phyloP scores from a whole-genome alignment of 345 rosid genomes.

The Ceriops tagal region DNA sequence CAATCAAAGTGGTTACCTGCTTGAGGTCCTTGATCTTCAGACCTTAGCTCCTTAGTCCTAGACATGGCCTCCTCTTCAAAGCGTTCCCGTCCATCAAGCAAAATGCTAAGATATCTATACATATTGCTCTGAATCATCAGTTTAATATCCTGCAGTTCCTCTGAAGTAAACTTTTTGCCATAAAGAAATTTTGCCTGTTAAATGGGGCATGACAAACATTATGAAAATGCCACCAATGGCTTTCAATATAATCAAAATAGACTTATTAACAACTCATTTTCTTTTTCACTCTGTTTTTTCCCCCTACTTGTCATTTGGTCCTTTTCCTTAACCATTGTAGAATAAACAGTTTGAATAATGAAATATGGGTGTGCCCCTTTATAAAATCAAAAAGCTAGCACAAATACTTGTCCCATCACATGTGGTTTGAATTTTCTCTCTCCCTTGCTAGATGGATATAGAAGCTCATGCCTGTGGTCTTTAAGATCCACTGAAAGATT shows the following conservation, averaged over 20 bases:
- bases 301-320: too few species aligned
- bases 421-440: too few species aligned
- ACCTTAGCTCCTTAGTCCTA: slow-evolving; percentile 36
- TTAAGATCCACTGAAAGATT: too few species aligned
- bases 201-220: slow-evolving; percentile 15
- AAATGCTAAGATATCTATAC: slow-evolving; percentile 89
- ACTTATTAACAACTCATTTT: too few species aligned
- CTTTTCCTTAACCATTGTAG: too few species aligned
- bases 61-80: slow-evolving; percentile 88
- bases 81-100: slow-evolving; percentile 94
- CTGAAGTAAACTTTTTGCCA: slow-evolving; percentile 71
- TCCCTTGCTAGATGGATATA: too few species aligned
- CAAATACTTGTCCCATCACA: too few species aligned
- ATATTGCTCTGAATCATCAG: slow-evolving; percentile 96
- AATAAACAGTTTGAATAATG: too few species aligned
- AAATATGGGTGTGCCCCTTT: too few species aligned
- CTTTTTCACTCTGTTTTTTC: too few species aligned
- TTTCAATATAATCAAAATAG: neutral
- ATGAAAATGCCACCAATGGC: neutral
- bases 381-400: too few species aligned
- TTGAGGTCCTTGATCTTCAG: slow-evolving; percentile 38
- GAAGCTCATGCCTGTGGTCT: too few species aligned
- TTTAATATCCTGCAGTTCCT: slow-evolving; percentile 86
- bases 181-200: slow-evolving; percentile 90
- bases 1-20: slow-evolving; percentile 36